A percentile compares a stretch with the other conserved stretches of the same genome.
Conservation (phyloP, 2,329 filamentous ascomycete genomes). For the Xylariaceae sp. region DNA sequence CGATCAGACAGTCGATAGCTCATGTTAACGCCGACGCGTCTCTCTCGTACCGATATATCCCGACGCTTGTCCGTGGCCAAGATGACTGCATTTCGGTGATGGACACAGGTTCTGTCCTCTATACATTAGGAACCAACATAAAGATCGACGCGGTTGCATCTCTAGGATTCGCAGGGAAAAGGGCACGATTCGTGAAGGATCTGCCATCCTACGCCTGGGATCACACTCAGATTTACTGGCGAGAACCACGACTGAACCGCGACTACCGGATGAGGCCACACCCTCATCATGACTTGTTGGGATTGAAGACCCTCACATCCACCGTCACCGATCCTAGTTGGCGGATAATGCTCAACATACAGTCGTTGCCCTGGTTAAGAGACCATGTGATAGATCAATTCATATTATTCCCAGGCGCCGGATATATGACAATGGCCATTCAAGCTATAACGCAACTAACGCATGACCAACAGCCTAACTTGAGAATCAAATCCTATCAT, state of each 20-base stretch:
- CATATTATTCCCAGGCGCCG: not conserved
- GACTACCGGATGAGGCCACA: not conserved
- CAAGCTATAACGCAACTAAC: not conserved
- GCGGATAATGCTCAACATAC: not conserved
- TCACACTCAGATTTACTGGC: not conserved
- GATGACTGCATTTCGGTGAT: not conserved
- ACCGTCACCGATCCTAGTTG: not conserved
- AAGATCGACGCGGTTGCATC: not conserved
- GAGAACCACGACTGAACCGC: not conserved
- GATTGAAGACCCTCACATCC: not conserved
- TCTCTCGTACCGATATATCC: not conserved
- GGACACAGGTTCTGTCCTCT: not conserved
- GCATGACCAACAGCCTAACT: not conserved
- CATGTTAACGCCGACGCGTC: not conserved
- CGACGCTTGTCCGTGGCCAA: not conserved
- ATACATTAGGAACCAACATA: not conserved
- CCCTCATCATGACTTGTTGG: not conserved
- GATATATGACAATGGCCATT: not conserved
- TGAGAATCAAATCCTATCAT: slow-evolving; percentile 1
- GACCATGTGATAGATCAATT: not conserved
- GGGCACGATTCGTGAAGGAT: not conserved
- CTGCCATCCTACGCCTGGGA: not conserved
- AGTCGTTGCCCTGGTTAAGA: not conserved
- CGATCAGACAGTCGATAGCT: not conserved
- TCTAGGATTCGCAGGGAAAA: not conserved